Conservation (phyloP, 768 basidiomycete genomes). For the Psilocybe azurescens region DNA sequence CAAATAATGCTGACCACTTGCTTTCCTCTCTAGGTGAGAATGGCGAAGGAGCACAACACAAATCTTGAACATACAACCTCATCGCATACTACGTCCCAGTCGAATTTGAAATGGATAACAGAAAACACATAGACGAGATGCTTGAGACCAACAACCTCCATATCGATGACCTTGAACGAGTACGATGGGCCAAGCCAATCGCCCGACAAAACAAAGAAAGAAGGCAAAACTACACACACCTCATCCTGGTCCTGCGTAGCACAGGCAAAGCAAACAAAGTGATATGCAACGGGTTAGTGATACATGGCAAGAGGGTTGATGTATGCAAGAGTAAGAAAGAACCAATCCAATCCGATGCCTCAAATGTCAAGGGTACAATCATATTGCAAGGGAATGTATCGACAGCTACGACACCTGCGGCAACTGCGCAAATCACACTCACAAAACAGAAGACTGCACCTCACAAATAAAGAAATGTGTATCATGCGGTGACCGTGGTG, state of each 20-base stretch:
- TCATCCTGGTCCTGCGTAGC: constrained; percentile 10
- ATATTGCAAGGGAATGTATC: constrained; percentile 21
- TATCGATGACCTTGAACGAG: not conserved
- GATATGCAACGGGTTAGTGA: constrained; percentile 11
- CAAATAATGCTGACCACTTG: too few relatives aligned
- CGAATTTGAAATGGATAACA: constrained; percentile 4
- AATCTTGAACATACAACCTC: too few relatives aligned
- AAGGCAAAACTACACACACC: constrained; percentile 16
- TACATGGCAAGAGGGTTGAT: constrained; percentile 4
- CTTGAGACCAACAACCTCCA: constrained; percentile 13
- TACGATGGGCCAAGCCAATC: constrained; percentile 18
- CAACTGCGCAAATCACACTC: constrained; percentile 6
- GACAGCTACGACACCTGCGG: constrained; percentile 17
- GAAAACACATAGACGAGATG: constrained; percentile 5
- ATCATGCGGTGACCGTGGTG: constrained; percentile 18
- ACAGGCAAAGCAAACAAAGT: constrained; percentile 18
- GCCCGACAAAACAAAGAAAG: constrained; percentile 3
- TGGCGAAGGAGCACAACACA: too few relatives aligned
- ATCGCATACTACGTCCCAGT: too few relatives aligned
- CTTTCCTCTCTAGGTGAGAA: too few relatives aligned
- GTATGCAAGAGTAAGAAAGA: constrained; percentile 20
- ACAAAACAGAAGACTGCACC: constrained; percentile 13
- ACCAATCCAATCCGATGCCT: constrained; percentile 21
- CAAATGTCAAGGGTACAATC: constrained; percentile 27
- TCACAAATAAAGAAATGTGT: constrained; percentile 6